A percentile compares a stretch with the other conserved stretches of the same genome.
phyloP scores from a whole-genome alignment of 208 protist genomes.

The Crithidia brevicula region DNA sequence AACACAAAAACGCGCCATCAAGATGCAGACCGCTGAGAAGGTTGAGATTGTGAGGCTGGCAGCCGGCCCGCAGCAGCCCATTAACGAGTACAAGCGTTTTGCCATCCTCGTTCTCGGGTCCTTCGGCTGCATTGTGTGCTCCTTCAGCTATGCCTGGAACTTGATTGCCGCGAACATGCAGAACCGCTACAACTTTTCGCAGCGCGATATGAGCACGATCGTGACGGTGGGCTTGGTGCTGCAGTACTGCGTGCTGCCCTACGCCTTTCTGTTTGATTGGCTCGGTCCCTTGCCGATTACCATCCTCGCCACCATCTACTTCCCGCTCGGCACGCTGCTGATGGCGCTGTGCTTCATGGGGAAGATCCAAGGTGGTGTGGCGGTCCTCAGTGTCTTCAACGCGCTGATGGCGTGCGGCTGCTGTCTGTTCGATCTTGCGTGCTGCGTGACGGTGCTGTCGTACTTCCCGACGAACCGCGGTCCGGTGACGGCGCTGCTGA shows the following conservation, averaged over 20 bases:
- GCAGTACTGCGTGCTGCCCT: conserved; percentile 43
- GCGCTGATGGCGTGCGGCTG: conserved; percentile 31
- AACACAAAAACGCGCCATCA: too few species aligned
- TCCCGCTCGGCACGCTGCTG: conserved; percentile 38
- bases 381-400: conserved; percentile 39
- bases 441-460: conserved; percentile 47
- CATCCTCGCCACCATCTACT: conserved; percentile 32
- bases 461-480: conserved; percentile 60
- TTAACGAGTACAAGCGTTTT: conserved; percentile 47
- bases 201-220: conserved; percentile 64
- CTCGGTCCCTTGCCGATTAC: conserved; percentile 48
- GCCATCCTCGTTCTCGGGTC: conserved; percentile 35
- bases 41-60: conserved; percentile 28
- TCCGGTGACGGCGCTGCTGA: conserved; percentile 53
- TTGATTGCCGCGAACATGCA: conserved; percentile 45
- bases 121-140: conserved; percentile 48
- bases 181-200: conserved; percentile 44
- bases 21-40: conserved; percentile 26
- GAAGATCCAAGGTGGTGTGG: conserved; percentile 38
- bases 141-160: conserved; percentile 57
- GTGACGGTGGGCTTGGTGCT: conserved; percentile 42
- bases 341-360: conserved; percentile 52
- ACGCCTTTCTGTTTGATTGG: conserved; percentile 56
- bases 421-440: conserved; percentile 46
- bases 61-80: conserved; percentile 24